Conservation (phyloP, 164 flowering plant species). For the Vitis rotundifolia region DNA sequence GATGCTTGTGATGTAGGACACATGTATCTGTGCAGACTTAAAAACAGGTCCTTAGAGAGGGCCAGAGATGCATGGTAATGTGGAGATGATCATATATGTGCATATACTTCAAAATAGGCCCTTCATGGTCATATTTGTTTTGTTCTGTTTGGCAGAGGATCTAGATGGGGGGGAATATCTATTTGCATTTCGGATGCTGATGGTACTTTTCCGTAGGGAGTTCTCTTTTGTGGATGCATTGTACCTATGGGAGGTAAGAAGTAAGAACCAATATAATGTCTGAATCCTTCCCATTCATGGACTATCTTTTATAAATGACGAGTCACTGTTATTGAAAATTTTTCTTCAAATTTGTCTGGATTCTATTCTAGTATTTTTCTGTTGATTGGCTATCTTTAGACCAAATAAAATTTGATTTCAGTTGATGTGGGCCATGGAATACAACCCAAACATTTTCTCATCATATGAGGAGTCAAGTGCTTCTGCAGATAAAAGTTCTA, state of each 20-base stretch:
- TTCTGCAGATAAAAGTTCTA: constrained; percentile 11
- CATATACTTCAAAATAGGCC: too few relatives aligned
- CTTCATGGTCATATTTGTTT: neutral
- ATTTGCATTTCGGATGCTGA: constrained; percentile 92
- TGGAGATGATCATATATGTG: too few relatives aligned
- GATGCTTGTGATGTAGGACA: too few relatives aligned
- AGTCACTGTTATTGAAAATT: neutral
- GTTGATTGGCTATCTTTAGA: neutral
- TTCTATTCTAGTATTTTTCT: neutral
- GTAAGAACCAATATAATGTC: neutral
- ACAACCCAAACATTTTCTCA: constrained; percentile 79
- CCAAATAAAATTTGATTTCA: constrained; percentile 35
- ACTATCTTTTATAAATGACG: neutral
- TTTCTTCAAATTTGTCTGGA: neutral
- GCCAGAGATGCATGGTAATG: too few relatives aligned
- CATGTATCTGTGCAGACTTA: too few relatives aligned
- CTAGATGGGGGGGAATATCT: constrained; percentile 91
- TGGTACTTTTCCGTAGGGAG: constrained; percentile 93
- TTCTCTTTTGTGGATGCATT: constrained; percentile 82
- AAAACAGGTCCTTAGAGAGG: too few relatives aligned
- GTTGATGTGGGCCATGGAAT: constrained; percentile 99
- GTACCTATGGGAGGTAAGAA: constrained; percentile 92
- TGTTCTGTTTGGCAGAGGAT: constrained; percentile 54
- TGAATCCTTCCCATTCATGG: neutral
- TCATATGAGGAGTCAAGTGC: constrained; percentile 42